Base-by-base conservation (phyloP, 768 basidiomycete genomes). In the Trichaptum fuscoviolaceum region DNA sequence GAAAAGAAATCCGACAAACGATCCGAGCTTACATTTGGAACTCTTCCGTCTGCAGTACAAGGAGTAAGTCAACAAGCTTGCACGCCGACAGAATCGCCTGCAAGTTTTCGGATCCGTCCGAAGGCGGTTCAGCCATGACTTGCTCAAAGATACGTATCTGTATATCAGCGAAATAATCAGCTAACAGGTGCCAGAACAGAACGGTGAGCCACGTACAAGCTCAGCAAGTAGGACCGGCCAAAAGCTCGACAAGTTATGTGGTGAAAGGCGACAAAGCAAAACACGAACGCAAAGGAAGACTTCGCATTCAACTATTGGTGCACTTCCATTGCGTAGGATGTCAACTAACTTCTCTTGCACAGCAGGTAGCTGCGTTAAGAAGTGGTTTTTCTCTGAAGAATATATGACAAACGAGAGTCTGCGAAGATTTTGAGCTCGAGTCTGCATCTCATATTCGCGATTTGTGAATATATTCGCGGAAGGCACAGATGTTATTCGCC, bases 271-370 rank as follows among this genome's bases (percentile, higher is more conserved):
- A 74, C 94, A 98, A 59, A 99, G 83, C 23, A 99, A 77, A 1
- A 98, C 91, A 12, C 97, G 84, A 62, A 99, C 86, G 72, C 95
- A 98, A 17, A 99, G 83, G 75, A 95, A 99, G 9, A 96, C 95
- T 76, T 99, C 96, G 72, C 91, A 90, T 73, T 95, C 92, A 0
- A 99, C 95, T 62, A 91, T 82, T 1, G 95, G 88, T 2, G 93
- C 87, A 0, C 91, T 80, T 18, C 87, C 85, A 70, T 87, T 92
- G 35, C 92, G 87, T 61, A 99, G 78, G 2, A 95, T 88, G 69
- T 99, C 97, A 10, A 97, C 97, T 17, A 99, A 82, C 77, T 92
- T 97, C 78, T 99, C 97, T 75, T 98, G 95, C n/a, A 99, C 93
- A 30, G 86, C 85, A 18, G 97, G 97, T 35, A 99, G 81, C 68